A percentile compares a stretch with the other conserved stretches of the same genome.
phyloP scores from a whole-genome alignment of 2,329 filamentous ascomycete species.

The Colletotrichum musae region DNA sequence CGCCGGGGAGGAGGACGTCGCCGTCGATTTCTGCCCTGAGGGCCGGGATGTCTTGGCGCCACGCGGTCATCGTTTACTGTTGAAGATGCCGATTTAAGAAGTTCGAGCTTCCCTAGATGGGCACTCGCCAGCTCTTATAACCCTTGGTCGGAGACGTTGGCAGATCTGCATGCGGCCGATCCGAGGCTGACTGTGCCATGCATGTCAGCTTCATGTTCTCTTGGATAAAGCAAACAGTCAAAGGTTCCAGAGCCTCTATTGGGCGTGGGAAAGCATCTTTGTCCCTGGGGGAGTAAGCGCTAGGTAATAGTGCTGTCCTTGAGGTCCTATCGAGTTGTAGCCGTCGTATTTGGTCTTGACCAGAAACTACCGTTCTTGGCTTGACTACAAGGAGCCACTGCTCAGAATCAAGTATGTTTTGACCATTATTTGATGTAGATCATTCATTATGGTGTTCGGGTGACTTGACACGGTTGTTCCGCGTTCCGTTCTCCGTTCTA shows the following conservation, averaged over 20 bases:
- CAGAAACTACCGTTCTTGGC: neutral
- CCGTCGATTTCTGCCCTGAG: constrained; percentile 40
- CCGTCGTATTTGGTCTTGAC: neutral
- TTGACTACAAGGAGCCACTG: too few species aligned
- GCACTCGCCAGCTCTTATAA: neutral
- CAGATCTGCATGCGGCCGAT: neutral
- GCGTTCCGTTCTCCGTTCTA: neutral
- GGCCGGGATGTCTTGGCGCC: constrained; percentile 9
- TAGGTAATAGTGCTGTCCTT: neutral
- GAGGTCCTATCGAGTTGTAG: too few species aligned
- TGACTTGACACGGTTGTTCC: neutral
- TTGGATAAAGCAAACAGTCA: neutral
- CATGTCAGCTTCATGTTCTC: neutral
- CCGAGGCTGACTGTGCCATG: neutral
- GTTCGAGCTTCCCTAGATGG: neutral
- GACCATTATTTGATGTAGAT: too few species aligned
- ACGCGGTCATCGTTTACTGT: neutral
- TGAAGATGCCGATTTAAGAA: neutral
- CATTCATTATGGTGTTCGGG: too few species aligned
- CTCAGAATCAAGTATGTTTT: too few species aligned
- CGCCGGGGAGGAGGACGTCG: constrained; percentile 50
- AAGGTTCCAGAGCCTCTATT: neutral
- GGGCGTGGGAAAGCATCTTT: neutral
- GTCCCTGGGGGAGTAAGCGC: neutral
- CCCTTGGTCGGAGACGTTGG: neutral